Percentiles rank a stretch among this genome's conserved stretches.
These are phyloP conservation scores for Cytospora paraplurivora DNA, from an alignment of 2,329 filamentous ascomycete genomes.

Conservation along the genomic window DNA sequence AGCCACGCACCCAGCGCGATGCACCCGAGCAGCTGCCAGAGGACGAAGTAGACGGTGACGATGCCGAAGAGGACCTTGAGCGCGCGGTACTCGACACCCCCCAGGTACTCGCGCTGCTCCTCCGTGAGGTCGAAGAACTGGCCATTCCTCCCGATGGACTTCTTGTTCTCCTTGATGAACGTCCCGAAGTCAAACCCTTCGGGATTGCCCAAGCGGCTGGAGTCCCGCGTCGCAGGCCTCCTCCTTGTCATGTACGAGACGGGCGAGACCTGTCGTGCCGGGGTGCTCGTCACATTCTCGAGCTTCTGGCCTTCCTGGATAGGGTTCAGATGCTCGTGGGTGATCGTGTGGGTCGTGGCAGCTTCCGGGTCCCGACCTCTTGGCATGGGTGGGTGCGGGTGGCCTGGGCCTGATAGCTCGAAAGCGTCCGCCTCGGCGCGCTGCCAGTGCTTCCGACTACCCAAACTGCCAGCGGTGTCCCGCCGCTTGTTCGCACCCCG, in stretches of 20 bases:
- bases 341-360: not conserved
- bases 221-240: conserved; percentile 12
- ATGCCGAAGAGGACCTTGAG: conserved; percentile 59
- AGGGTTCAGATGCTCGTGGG: conserved; percentile 11
- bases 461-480: not conserved
- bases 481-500: conserved; percentile 1
- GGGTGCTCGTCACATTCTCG: not conserved
- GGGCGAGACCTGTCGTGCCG: conserved; percentile 14
- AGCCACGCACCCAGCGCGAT: conserved; percentile 56
- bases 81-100: conserved; percentile 66
- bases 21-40: conserved; percentile 61
- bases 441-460: conserved; percentile 18
- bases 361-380: not conserved
- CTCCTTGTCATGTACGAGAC: conserved; percentile 9
- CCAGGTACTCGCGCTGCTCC: conserved; percentile 58
- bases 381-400: not conserved
- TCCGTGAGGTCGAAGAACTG: conserved; percentile 56
- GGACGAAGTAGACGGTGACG: conserved; percentile 61
- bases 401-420: not conserved
- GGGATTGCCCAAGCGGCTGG: conserved; percentile 29
- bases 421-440: conserved; percentile 24
- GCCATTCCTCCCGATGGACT: conserved; percentile 52
- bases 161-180: conserved; percentile 38
- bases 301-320: conserved; percentile 22
- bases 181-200: conserved; percentile 33